Percentiles rank a stretch among this genome's conserved stretches.
These are phyloP conservation scores for Ramalina intermedia DNA, from an alignment of 495 filamentous ascomycete genomes.

Conservation along the genomic window DNA sequence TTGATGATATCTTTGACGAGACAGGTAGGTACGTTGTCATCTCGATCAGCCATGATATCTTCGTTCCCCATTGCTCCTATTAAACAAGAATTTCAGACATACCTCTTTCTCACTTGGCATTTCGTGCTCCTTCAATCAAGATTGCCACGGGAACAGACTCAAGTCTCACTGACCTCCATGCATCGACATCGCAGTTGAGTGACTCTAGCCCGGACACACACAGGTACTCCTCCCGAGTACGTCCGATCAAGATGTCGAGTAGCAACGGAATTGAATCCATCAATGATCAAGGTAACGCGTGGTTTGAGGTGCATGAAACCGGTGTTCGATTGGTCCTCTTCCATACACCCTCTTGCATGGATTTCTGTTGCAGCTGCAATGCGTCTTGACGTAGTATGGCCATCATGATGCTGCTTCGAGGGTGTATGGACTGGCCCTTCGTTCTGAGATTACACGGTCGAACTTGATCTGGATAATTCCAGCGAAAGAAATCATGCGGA, in stretches of 20 bases:
- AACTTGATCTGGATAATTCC: conserved; percentile 50
- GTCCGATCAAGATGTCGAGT: conserved; percentile 11
- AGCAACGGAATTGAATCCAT: conserved; percentile 4
- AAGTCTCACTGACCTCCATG: too few species aligned
- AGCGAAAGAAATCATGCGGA: conserved; percentile 42
- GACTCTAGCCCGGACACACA: too few species aligned
- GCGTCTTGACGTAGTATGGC: neutral
- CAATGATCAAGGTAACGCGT: conserved; percentile 13
- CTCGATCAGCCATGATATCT: too few species aligned
- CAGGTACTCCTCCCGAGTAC: conserved; percentile 4
- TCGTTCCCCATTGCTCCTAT: too few species aligned
- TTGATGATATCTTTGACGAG: too few species aligned
- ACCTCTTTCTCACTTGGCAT: too few species aligned
- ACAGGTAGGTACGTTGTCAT: too few species aligned
- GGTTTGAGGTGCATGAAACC: conserved; percentile 10
- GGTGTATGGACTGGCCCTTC: conserved; percentile 7
- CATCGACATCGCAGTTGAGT: too few species aligned
- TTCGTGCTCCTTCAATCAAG: too few species aligned
- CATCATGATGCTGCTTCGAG: neutral
- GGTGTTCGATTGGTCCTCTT: conserved; percentile 5
- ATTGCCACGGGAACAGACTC: too few species aligned
- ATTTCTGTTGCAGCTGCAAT: too few species aligned
- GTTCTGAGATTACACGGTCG: conserved; percentile 48
- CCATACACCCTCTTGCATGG: neutral
- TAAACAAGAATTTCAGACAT: too few species aligned